phyloP scores from a whole-genome alignment of 2,329 filamentous ascomycete species.

The Aureobasidium namibiae region DNA sequence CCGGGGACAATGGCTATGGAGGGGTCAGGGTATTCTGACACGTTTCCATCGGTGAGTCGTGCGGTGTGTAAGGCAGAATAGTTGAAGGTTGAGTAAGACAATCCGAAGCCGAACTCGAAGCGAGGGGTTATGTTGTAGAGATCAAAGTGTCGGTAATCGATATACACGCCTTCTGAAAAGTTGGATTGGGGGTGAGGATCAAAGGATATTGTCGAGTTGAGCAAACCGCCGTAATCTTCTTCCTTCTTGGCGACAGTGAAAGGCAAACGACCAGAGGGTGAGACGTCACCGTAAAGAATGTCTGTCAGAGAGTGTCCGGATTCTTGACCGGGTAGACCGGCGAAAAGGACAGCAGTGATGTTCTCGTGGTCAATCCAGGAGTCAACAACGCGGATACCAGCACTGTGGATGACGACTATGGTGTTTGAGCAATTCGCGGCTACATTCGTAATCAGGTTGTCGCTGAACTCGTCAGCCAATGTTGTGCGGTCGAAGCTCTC shows the following conservation, averaged over 20 bases:
- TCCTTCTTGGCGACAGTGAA: conserved; percentile 74
- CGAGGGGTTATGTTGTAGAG: conserved; percentile 32
- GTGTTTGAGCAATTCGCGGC: conserved; percentile 17
- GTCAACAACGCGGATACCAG: conserved; percentile 15
- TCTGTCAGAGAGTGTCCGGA: conserved; percentile 75
- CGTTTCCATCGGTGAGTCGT: conserved; percentile 51
- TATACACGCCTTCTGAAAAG: conserved; percentile 35
- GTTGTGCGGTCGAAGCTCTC: conserved; percentile 20
- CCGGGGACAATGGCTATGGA: conserved; percentile 39
- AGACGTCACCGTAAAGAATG: conserved; percentile 68
- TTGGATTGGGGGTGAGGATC: conserved; percentile 20
- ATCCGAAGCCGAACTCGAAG: conserved; percentile 38
- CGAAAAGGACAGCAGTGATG: conserved; percentile 59
- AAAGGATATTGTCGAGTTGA: conserved; percentile 19
- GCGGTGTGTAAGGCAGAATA: conserved; percentile 35
- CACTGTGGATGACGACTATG: conserved; percentile 17
- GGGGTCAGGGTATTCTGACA: conserved; percentile 25
- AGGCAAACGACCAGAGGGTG: conserved; percentile 73
- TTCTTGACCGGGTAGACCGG: conserved; percentile 82
- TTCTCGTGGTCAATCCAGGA: conserved; percentile 24
- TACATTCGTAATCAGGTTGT: conserved; percentile 16
- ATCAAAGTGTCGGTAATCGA: conserved; percentile 40
- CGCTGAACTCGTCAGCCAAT: conserved; percentile 14
- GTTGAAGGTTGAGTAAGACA: conserved; percentile 36
- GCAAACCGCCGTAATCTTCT: conserved; percentile 52